Evolutionary conservation across 2,329 filamentous ascomycete species (phyloP).

Genomic region (Diatrype stigma): DNA sequence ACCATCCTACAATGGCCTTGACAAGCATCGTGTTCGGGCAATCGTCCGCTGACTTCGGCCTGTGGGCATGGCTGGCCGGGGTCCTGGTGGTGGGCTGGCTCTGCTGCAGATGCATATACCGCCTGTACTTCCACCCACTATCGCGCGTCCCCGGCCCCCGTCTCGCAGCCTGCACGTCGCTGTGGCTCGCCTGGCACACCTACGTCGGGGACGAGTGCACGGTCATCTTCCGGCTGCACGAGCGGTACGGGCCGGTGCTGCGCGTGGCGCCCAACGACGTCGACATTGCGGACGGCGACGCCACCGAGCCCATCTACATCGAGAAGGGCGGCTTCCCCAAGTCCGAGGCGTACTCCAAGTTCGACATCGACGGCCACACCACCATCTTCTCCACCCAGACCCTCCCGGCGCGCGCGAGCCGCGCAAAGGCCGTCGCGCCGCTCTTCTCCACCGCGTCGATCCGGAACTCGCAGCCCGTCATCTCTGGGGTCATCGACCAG

Average conservation of each 20-base stretch:
- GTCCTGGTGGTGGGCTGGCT: conserved; percentile 5
- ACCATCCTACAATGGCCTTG: conserved; percentile 3
- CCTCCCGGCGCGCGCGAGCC: conserved; percentile 32
- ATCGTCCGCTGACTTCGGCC: conserved; percentile 1
- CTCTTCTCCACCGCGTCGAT: conserved; percentile 46
- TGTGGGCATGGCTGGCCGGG: conserved; percentile 8
- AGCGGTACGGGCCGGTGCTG: conserved; percentile 30
- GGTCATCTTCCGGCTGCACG: conserved; percentile 24
- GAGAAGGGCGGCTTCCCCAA: conserved; percentile 50
- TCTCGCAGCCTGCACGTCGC: conserved; percentile 26
- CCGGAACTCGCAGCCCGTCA: conserved; percentile 15
- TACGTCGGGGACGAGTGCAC: conserved; percentile 30
- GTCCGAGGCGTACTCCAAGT: conserved; percentile 47
- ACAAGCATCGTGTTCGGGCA: conserved; percentile 1
- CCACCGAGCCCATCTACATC: conserved; percentile 46
- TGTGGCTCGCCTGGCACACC: conserved; percentile 29
- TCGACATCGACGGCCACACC: conserved; percentile 51
- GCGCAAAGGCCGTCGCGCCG: conserved; percentile 46
- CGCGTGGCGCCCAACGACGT: conserved; percentile 35
- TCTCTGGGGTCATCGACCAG: conserved; percentile 30
- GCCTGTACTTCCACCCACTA: conserved; percentile 10
- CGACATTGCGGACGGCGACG: conserved; percentile 39
- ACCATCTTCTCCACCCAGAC: conserved; percentile 49
- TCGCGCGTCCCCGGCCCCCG: conserved; percentile 8
- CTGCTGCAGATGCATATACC: conserved; percentile 4